Conservation (phyloP, 2,329 filamentous ascomycete genomes). For the Lecanoromycetidae sp. region DNA sequence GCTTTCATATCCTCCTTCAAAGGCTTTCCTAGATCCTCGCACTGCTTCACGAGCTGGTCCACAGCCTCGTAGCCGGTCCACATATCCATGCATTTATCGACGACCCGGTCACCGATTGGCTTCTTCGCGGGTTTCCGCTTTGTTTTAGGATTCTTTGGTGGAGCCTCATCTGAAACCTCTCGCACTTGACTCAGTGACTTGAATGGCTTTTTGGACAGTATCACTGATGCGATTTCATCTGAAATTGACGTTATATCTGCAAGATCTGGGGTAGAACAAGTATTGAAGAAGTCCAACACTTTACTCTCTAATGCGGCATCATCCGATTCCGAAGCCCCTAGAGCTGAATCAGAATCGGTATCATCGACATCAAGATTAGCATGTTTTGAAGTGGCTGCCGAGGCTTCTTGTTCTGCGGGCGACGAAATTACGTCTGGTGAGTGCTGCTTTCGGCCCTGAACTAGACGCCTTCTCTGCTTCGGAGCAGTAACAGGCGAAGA, state of each 20-base stretch:
- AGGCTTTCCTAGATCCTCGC: constrained; percentile 59
- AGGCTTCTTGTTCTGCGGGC: constrained; percentile 7
- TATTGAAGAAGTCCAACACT: constrained; percentile 74
- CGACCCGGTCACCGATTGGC: constrained; percentile 53
- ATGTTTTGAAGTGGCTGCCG: background rate
- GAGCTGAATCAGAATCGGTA: constrained; percentile 23
- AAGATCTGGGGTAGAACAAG: constrained; percentile 60
- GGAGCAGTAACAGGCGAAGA: constrained; percentile 21
- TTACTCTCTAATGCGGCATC: constrained; percentile 38
- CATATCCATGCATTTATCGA: constrained; percentile 59
- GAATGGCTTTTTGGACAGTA: constrained; percentile 69
- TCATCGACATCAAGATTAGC: constrained; percentile 15
- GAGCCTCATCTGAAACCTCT: constrained; percentile 41
- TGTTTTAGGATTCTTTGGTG: constrained; percentile 34
- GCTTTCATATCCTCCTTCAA: constrained; percentile 51
- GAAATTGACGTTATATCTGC: constrained; percentile 69
- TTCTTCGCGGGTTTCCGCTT: constrained; percentile 34
- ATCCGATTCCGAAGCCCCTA: constrained; percentile 31
- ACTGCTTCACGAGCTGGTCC: constrained; percentile 66
- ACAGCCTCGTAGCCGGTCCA: constrained; percentile 70
- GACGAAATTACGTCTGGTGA: constrained; percentile 25
- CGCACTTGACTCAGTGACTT: constrained; percentile 51
- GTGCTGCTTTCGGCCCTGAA: constrained; percentile 36
- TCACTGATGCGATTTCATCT: constrained; percentile 52
- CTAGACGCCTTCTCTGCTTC: constrained; percentile 32